A percentile compares a stretch with the other conserved stretches of the same genome.
Evolutionary conservation across 2,329 filamentous ascomycete genomes (phyloP).

Genomic region (Penicillium decumbens): DNA sequence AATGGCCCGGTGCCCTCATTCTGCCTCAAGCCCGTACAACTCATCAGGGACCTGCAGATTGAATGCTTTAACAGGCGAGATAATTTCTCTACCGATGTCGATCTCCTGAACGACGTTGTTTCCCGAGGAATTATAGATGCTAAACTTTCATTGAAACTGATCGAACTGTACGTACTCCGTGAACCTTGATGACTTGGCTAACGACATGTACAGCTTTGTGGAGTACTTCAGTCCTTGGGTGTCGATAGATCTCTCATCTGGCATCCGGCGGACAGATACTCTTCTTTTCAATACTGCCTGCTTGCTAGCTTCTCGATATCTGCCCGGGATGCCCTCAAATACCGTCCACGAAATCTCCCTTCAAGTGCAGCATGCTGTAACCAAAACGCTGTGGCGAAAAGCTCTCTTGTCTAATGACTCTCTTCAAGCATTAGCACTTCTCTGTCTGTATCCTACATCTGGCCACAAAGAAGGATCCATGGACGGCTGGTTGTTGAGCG

Average conservation of each 20-base stretch:
- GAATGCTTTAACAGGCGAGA: constrained; percentile 30
- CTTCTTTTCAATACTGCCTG: constrained; percentile 34
- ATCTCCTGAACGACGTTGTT: constrained; percentile 25
- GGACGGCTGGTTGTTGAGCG: constrained; percentile 37
- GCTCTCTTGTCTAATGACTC: constrained; percentile 29
- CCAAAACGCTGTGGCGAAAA: constrained; percentile 28
- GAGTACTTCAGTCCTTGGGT: constrained; percentile 33
- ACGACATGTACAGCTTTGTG: constrained; percentile 21
- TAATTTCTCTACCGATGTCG: constrained; percentile 20
- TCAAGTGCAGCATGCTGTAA: constrained; percentile 31
- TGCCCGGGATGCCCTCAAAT: constrained; percentile 29
- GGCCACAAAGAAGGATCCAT: constrained; percentile 33
- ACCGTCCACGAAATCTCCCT: constrained; percentile 29
- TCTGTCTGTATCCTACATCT: constrained; percentile 31
- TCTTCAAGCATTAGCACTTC: constrained; percentile 31
- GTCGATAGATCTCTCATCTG: constrained; percentile 28
- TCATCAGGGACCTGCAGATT: constrained; percentile 32
- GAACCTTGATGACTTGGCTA: neutral
- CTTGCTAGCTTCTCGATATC: constrained; percentile 31
- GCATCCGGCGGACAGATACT: constrained; percentile 29
- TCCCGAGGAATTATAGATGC: constrained; percentile 30
- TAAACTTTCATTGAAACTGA: constrained; percentile 30
- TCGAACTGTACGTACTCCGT: constrained; percentile 28
- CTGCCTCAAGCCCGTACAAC: constrained; percentile 29
- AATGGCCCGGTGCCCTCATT: constrained; percentile 19